Evolutionary conservation across 305 asterid species (phyloP).

Genomic region (Ajuga reptans): DNA sequence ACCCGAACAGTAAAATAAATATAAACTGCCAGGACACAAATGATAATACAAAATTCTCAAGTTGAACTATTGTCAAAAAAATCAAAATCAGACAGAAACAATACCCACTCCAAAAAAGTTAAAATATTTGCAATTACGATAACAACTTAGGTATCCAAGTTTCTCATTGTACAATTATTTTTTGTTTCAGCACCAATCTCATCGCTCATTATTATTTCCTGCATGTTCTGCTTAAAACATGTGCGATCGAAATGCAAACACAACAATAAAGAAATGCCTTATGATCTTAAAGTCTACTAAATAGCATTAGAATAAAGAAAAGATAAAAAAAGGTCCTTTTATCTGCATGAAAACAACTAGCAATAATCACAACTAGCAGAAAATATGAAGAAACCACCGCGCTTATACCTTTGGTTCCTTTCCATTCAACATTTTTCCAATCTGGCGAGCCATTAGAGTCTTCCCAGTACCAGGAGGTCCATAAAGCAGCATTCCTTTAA

Average conservation of each 20-base stretch:
- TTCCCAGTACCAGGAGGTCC: slow-evolving; percentile 99
- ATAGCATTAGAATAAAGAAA: slow-evolving; percentile 2
- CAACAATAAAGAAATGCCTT: slow-evolving; percentile 4
- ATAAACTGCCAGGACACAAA: slow-evolving; percentile 3
- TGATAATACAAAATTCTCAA: slow-evolving; percentile 6
- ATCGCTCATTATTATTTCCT: slow-evolving; percentile 7
- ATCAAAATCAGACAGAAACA: too few species aligned
- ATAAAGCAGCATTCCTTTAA: slow-evolving; percentile 92
- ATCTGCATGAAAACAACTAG: slow-evolving; percentile 17
- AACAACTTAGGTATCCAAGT: background rate
- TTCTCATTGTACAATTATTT: background rate
- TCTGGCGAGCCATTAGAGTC: slow-evolving; percentile 99
- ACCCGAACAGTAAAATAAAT: background rate
- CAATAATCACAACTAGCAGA: slow-evolving; percentile 18
- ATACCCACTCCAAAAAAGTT: background rate
- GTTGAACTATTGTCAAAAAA: background rate
- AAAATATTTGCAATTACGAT: background rate
- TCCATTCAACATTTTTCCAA: slow-evolving; percentile 94
- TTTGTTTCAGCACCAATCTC: background rate
- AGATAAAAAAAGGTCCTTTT: background rate
- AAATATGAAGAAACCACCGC: slow-evolving; percentile 1
- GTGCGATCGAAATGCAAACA: slow-evolving; percentile 2
- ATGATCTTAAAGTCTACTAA: background rate
- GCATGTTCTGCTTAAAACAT: background rate
- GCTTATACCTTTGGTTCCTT: slow-evolving; percentile 90